Evolutionary conservation across 768 basidiomycete genomes (phyloP).

Genomic region (Termitomyces titanicus): DNA sequence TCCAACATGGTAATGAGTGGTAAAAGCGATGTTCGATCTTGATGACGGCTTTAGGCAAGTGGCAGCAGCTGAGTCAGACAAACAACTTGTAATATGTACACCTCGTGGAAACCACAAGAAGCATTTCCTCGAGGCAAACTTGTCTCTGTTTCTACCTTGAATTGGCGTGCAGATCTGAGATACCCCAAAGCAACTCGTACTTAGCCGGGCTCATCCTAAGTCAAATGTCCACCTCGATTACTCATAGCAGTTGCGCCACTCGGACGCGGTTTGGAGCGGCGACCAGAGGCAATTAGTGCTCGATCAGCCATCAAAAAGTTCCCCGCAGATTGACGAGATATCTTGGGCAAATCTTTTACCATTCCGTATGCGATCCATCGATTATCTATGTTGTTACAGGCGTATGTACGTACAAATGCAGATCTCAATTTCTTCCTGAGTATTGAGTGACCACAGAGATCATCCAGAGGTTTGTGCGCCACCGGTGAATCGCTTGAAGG

Average conservation of each 20-base stretch:
- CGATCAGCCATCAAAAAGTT: not conserved
- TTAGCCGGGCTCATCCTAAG: no score
- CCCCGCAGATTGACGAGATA: not conserved
- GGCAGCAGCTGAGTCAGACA: no score
- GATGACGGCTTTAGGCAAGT: no score
- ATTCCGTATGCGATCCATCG: not conserved
- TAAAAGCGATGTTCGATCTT: no score
- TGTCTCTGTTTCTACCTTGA: no score
- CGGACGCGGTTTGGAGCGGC: not conserved
- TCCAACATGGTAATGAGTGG: no score
- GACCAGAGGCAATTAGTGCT: not conserved
- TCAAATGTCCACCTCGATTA: no score
- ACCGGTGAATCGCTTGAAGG: slow-evolving; percentile 73
- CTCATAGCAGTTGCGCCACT: not conserved
- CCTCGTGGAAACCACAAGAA: no score
- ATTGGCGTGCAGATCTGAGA: no score
- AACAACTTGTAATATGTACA: no score
- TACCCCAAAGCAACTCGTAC: no score
- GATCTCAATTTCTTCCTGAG: not conserved
- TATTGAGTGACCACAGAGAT: not conserved
- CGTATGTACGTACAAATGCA: not conserved
- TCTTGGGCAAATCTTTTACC: not conserved
- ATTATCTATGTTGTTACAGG: not conserved
- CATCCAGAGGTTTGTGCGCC: slow-evolving; percentile 23
- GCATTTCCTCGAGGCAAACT: no score